Percentiles rank a stretch among this genome's conserved stretches.
Evolutionary conservation across 2,329 filamentous ascomycete genomes (phyloP).

Genomic region (Cercospora sesami): DNA sequence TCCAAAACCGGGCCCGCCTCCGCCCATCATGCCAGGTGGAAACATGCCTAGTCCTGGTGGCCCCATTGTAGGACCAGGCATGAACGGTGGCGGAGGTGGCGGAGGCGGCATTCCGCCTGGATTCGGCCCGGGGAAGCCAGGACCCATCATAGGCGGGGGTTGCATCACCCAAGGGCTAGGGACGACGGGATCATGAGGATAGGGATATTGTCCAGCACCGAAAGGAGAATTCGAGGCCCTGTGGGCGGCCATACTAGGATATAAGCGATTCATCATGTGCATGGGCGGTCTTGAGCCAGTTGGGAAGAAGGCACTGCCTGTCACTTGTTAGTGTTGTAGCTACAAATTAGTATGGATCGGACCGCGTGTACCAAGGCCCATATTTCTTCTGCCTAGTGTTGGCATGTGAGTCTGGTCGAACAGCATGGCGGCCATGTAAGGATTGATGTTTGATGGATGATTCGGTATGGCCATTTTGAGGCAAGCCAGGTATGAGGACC

Average conservation of each 20-base stretch:
- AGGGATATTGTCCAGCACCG: conserved; percentile 25
- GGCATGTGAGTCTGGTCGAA: conserved; percentile 16
- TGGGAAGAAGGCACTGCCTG: conserved; percentile 21
- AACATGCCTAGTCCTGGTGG: background rate
- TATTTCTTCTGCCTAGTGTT: conserved; percentile 17
- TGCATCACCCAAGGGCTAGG: background rate
- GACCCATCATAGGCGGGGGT: background rate
- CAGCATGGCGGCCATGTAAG: conserved; percentile 9
- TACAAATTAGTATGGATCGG: background rate
- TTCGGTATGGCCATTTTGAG: background rate
- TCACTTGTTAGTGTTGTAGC: background rate
- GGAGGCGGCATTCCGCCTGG: background rate
- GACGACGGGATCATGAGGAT: conserved; percentile 17
- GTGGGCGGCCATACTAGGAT: conserved; percentile 15
- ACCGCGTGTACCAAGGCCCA: conserved; percentile 14
- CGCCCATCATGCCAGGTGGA: background rate
- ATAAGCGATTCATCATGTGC: conserved; percentile 28
- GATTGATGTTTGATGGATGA: background rate
- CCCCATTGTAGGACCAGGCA: background rate
- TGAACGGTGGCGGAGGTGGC: background rate
- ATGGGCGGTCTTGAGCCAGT: conserved; percentile 17
- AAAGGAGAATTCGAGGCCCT: conserved; percentile 16
- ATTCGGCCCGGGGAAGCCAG: background rate
- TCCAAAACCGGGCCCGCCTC: background rate
- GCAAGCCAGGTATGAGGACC: background rate